Evolutionary conservation across 148 eudicot species (phyloP), one percentile per base, ranked within the genome.

Genomic region (Cornus kousa): DNA sequence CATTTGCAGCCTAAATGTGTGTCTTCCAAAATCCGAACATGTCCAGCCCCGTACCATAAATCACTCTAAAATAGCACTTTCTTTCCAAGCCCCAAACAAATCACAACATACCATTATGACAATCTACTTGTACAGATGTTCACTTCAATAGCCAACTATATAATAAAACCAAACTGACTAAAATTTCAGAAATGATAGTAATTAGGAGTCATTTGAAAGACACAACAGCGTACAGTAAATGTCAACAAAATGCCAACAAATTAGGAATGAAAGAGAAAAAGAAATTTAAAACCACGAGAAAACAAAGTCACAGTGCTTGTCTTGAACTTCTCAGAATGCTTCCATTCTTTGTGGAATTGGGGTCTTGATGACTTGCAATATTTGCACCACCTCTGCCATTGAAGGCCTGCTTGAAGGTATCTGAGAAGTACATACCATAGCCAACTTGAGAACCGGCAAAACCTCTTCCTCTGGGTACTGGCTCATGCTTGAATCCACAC

Each of bases 321-420:
- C 6, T 20, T 53, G 14, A 11, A 13, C 59, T 53, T 3, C 24
- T 62, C 66, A 89, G 66, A 60, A 89, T 33, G 74, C 76, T 77
- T 82, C 90, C 85, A 85, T 82, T 84, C 93, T 91, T 10, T 85
- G 87, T 23, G 94, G 87, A 79, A 89, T 76, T 12, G 99, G 99
- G 7, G 98, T 87, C 84, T 87, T 89, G 81, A 97, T 97, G 10
- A 97, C 99, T 83, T 97, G 93, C 82, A 97, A 80, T 70, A 97
- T 92, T 83, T 97, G 98, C 75, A 97, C 95, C 62, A 97, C 98
- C 67, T 97, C 99, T 0, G 88, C 89, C 99, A 97, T 97, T 0
- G 99, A 92, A 67, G 98, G 98, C 83, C 99, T 88, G 78, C 91
- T 92, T n/a, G 99, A 97, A 72, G 99, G 99, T 65, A 92, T 82